A percentile compares a stretch with the other conserved stretches of the same genome.
These are phyloP conservation scores for Staphylotrichum longicolle DNA, from an alignment of 495 filamentous ascomycete species.

Conservation along the genomic window DNA sequence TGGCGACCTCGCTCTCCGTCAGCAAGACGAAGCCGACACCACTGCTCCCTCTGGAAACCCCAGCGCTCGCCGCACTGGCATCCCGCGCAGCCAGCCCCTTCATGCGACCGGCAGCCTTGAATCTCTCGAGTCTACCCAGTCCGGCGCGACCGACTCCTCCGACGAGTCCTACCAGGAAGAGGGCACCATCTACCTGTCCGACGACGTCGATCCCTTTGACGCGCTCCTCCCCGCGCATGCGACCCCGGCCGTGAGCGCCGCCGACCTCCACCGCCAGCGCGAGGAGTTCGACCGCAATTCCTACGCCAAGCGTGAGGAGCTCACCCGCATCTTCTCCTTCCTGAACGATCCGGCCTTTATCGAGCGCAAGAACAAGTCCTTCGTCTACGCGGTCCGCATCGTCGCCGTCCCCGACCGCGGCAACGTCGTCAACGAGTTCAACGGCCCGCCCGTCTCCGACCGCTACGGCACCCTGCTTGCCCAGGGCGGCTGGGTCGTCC, in stretches of 20 bases:
- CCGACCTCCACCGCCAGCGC: slow-evolving; percentile 8
- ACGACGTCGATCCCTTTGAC: slow-evolving; percentile 1
- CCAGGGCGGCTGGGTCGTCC: slow-evolving; percentile 30
- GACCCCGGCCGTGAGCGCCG: slow-evolving; percentile 3
- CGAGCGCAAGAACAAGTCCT: slow-evolving; percentile 18
- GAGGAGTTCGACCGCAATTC: slow-evolving; percentile 4
- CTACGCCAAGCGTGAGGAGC: slow-evolving; percentile 13
- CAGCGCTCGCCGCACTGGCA: neutral
- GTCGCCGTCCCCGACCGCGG: slow-evolving; percentile 22
- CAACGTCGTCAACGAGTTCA: slow-evolving; percentile 23
- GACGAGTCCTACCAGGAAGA: slow-evolving; percentile 6
- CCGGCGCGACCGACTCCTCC: neutral
- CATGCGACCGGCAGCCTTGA: slow-evolving; percentile 5
- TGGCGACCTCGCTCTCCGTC: neutral
- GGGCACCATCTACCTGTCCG: slow-evolving; percentile 1
- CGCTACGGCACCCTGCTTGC: slow-evolving; percentile 25
- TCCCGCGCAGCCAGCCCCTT: slow-evolving; percentile 10
- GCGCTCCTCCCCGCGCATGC: neutral
- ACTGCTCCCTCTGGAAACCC: neutral
- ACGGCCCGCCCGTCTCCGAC: slow-evolving; percentile 20
- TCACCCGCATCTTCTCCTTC: slow-evolving; percentile 3
- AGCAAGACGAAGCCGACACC: neutral
- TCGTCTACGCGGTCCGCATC: slow-evolving; percentile 27
- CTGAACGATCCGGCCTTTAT: slow-evolving; percentile 12
- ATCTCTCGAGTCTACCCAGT: neutral